Conservation (phyloP, 2,329 filamentous ascomycete genomes). For the Penicillium janthinellum region DNA sequence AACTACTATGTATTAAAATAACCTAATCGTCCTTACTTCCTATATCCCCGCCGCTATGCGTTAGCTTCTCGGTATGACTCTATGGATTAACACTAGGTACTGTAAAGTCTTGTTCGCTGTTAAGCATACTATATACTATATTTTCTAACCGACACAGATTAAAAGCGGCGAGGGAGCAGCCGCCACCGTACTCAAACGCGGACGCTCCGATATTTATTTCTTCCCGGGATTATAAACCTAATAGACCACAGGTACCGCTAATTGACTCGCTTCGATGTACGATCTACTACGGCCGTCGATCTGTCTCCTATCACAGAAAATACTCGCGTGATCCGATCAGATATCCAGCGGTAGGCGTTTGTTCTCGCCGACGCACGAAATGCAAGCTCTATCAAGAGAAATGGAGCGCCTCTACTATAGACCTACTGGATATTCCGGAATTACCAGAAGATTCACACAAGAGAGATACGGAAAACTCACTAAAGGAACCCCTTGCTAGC, state of each 20-base stretch:
- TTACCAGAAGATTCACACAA: not conserved
- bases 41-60: not conserved
- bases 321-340: not conserved
- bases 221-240: not conserved
- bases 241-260: not conserved
- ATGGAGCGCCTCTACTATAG: not conserved
- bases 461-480: not conserved
- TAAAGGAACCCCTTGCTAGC: not conserved
- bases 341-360: not conserved
- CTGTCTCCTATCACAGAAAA: not conserved
- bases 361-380: slow-evolving; percentile 1
- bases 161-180: not conserved
- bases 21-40: too few relatives aligned
- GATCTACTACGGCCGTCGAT: not conserved
- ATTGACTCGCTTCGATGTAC: not conserved
- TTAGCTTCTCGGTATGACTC: not conserved
- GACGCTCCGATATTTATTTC: not conserved
- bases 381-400: not conserved
- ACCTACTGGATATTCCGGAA: not conserved
- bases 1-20: not conserved
- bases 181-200: not conserved
- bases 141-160: not conserved
- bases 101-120: not conserved
- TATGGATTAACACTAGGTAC: not conserved
- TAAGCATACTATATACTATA: not conserved